Evolutionary conservation across 768 basidiomycete genomes (phyloP), one percentile per base, ranked within the genome.

Genomic region (Naganishia vaughanmartiniae): DNA sequence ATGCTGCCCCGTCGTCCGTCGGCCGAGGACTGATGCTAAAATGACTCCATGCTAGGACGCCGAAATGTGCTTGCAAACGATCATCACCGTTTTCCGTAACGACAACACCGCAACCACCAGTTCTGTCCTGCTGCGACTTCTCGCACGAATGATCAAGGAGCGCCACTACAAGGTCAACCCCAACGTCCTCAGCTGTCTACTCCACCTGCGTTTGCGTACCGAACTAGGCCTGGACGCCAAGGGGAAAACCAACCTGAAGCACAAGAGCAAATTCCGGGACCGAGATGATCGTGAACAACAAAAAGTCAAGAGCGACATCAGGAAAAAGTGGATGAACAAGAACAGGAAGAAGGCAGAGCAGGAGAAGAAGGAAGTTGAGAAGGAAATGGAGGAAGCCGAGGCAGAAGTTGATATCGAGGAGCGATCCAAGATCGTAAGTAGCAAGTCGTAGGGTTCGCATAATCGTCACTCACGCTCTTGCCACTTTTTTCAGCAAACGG

Each of bases 91-190:
- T 51, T 92, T 98, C 82, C 86, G 87, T 60, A 86, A 86, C 73
- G 96, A 98, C 83, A 82, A 86, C 24, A 89, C 90, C 14, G 93
- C 93, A 21, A 82, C 83, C 12, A 84, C 90, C 57, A 96, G 96
- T 4, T 85, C 97, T 69, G 92, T 96, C 79, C 83, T 89, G 69
- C 91, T 98, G 51, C 90, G 93, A 54, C 84, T 97, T 46, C 82
- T 99, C 73, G 93, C 96, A 75, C 88, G 93, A 71, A 97, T 97
- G 91, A 87, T 96, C 79, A 97, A 95, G 80, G 95, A 96, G 78
- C 88, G 89, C 36, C 87, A 87, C 73, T 99, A 91, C 83, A 88
- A 89, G 73, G 88, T 98, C 51, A 90, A 94, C 77, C 92, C 95
- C 11, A 88, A 91, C 71, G 90, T 93, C 55, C 85, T 98, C 55